Conservation (phyloP, 148 eudicot species). For the Rhododendron williamsianum region DNA sequence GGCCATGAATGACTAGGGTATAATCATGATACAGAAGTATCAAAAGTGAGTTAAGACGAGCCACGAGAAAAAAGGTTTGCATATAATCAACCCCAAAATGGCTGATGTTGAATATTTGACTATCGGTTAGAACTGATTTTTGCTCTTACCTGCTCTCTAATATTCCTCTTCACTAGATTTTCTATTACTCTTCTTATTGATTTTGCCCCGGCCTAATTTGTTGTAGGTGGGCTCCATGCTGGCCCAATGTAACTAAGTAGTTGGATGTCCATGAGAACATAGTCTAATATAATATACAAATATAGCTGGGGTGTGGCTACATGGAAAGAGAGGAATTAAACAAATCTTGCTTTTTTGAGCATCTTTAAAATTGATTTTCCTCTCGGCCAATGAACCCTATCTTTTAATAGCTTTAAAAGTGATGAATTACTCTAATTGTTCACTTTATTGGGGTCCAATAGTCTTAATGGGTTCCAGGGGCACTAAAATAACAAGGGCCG, state of each 20-base stretch:
- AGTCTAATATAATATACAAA: background rate
- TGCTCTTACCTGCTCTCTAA: background rate
- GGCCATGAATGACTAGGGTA: background rate
- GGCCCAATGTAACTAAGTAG: background rate
- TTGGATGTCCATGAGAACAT: background rate
- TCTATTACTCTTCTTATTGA: background rate
- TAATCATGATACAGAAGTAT: background rate
- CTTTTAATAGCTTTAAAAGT: too few species aligned
- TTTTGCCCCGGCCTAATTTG: background rate
- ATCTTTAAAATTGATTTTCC: background rate
- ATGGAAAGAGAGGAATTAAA: background rate
- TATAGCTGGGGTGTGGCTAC: background rate
- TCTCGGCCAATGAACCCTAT: background rate
- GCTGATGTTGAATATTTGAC: background rate
- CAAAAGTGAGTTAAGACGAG: background rate
- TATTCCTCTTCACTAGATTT: background rate
- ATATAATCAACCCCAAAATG: background rate
- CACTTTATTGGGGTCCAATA: too few species aligned
- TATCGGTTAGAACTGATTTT: background rate
- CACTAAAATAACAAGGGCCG: too few species aligned
- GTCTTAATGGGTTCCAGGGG: too few species aligned
- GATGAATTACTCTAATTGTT: too few species aligned
- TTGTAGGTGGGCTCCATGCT: background rate
- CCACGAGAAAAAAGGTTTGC: background rate
- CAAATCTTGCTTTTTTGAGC: background rate